Evolutionary conservation across 495 filamentous ascomycete species (phyloP).

Genomic region (Astrothelium subdiscretum): DNA sequence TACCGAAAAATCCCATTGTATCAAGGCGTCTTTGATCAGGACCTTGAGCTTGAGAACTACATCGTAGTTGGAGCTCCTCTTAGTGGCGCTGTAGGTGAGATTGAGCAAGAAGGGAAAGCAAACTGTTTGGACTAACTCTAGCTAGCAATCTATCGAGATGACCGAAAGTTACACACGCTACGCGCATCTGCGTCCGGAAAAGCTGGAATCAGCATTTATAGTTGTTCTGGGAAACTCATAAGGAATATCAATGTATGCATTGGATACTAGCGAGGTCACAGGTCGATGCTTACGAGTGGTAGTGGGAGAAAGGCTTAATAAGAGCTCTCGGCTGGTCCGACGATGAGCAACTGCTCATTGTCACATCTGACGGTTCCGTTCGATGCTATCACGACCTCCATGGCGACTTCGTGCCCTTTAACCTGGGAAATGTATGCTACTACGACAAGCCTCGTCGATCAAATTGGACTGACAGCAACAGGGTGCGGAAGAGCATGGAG

Average conservation of each 20-base stretch:
- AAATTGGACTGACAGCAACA: conserved; percentile 17
- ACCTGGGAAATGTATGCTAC: conserved; percentile 61
- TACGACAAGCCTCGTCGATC: neutral
- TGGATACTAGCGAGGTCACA: neutral
- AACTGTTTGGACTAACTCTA: conserved; percentile 8
- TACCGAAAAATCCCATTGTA: conserved; percentile 91
- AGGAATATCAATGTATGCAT: conserved; percentile 51
- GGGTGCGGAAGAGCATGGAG: conserved; percentile 77
- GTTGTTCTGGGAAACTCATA: conserved; percentile 76
- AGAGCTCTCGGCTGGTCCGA: conserved; percentile 93
- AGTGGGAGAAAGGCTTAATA: conserved; percentile 88
- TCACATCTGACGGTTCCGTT: conserved; percentile 82
- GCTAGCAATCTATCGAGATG: conserved; percentile 78
- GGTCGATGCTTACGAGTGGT: conserved; percentile 10
- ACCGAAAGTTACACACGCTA: conserved; percentile 67
- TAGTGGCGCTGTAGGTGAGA: conserved; percentile 79
- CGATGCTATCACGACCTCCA: conserved; percentile 85
- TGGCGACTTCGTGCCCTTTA: conserved; percentile 90
- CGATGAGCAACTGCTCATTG: conserved; percentile 82
- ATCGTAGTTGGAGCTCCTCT: conserved; percentile 88
- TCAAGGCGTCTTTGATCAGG: conserved; percentile 79
- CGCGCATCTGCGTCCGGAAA: conserved; percentile 60
- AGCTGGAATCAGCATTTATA: conserved; percentile 87
- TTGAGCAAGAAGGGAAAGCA: neutral
- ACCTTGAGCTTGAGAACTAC: conserved; percentile 91